Evolutionary conservation across 805 yeast species (phyloP).

Genomic region (Candida dendrica): DNA sequence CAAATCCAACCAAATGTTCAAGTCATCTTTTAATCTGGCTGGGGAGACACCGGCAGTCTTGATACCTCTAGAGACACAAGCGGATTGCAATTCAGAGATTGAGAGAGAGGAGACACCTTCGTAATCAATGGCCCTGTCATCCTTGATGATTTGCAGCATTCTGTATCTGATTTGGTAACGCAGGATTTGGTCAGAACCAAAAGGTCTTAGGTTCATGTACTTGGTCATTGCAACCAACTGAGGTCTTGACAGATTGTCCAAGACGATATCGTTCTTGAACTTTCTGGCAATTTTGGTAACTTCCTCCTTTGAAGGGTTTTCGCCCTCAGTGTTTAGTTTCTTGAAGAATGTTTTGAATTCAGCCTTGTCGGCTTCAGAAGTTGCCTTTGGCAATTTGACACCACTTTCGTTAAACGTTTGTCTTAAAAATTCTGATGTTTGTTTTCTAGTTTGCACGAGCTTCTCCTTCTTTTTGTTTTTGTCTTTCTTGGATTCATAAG

Average conservation of each 20-base stretch:
- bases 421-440: slow-evolving; percentile 55
- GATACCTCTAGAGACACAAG: slow-evolving; percentile 93
- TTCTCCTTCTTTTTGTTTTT: slow-evolving; percentile 49
- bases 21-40: slow-evolving; percentile 73
- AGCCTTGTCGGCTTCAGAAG: slow-evolving; percentile 63
- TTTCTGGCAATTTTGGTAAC: slow-evolving; percentile 77
- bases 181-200: slow-evolving; percentile 86
- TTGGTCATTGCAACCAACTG: slow-evolving; percentile 89
- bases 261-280: slow-evolving; percentile 87
- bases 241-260: slow-evolving; percentile 87
- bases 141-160: slow-evolving; percentile 84
- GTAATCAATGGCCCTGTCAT: slow-evolving; percentile 84
- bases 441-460: slow-evolving; percentile 55
- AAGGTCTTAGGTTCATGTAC: slow-evolving; percentile 86
- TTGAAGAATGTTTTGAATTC: slow-evolving; percentile 76
- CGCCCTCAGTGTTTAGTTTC: slow-evolving; percentile 57
- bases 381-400: slow-evolving; percentile 58
- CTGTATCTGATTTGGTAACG: slow-evolving; percentile 91
- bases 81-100: slow-evolving; percentile 72
- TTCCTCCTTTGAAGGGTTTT: slow-evolving; percentile 59
- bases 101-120: slow-evolving; percentile 88
- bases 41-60: slow-evolving; percentile 73
- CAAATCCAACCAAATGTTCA: slow-evolving; percentile 82
- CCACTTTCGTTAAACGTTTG: slow-evolving; percentile 63
- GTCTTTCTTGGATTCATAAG: slow-evolving; percentile 66